Conservation (phyloP, 2,329 filamentous ascomycete genomes). For the Pezicula carpinea region DNA sequence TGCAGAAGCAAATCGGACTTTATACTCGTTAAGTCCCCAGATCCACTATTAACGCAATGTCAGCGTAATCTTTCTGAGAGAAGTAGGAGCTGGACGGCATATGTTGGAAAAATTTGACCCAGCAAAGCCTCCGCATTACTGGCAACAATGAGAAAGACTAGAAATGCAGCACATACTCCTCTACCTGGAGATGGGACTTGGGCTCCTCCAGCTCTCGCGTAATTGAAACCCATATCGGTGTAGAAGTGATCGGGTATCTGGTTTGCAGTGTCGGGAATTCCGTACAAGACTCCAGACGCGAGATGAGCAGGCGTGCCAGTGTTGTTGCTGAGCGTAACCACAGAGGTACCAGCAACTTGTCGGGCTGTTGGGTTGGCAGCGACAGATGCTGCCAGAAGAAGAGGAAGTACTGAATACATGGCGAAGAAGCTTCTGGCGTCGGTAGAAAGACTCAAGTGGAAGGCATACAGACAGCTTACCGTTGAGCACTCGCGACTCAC, state of each 20-base stretch:
- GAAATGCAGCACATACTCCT: conserved; percentile 16
- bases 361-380: conserved; percentile 8
- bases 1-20: conserved; percentile 36
- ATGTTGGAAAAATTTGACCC: too few relatives aligned
- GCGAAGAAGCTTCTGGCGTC: neutral
- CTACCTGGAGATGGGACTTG: conserved; percentile 30
- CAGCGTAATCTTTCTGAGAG: too few relatives aligned
- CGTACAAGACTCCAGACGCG: conserved; percentile 39
- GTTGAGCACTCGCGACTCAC: too few relatives aligned
- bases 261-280: conserved; percentile 33
- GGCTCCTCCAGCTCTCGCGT: conserved; percentile 36
- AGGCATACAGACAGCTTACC: too few relatives aligned
- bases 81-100: too few relatives aligned
- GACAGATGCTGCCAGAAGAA: conserved; percentile 8
- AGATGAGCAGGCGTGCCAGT: conserved; percentile 30
- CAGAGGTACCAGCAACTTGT: conserved; percentile 15
- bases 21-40: conserved; percentile 29
- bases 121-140: too few relatives aligned
- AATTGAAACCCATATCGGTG: conserved; percentile 35
- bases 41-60: conserved; percentile 27
- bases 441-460: too few relatives aligned
- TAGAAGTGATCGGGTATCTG: conserved; percentile 36
- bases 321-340: conserved; percentile 28
- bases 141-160: too few relatives aligned
- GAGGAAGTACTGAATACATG: conserved; percentile 1